Evolutionary conservation across 75 land plant species (phyloP).

Genomic region (Pseudotsuga menziesii): DNA sequence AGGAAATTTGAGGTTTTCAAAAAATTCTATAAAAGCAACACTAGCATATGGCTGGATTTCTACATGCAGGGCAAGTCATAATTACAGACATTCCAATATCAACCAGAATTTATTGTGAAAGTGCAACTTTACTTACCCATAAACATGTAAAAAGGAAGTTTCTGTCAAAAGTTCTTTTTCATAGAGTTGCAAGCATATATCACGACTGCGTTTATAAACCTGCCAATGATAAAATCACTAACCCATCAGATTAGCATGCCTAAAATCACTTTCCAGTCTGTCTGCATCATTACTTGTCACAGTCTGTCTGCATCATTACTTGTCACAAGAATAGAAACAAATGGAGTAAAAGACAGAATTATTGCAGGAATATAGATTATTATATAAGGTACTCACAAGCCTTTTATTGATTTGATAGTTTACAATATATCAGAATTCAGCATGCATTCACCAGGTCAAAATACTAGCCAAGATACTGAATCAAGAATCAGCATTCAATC

Average conservation of each 20-base stretch:
- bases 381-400: not conserved
- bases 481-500: no score
- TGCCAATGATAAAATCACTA: constrained; percentile 19
- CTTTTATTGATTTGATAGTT: not conserved
- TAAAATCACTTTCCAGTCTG: not conserved
- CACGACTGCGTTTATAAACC: constrained; percentile 85
- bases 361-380: no score
- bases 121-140: constrained; percentile 47
- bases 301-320: not conserved
- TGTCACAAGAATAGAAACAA: not conserved
- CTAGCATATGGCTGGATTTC: not conserved
- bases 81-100: not conserved
- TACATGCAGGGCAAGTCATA: not conserved
- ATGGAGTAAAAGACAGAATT: not conserved
- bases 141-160: constrained; percentile 66
- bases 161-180: constrained; percentile 87
- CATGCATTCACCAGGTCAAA: not conserved
- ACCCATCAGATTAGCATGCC: not conserved
- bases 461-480: not conserved
- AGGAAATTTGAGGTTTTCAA: not conserved
- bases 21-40: no score
- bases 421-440: not conserved
- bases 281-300: no score
- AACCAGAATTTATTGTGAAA: not conserved
- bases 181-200: constrained; percentile 81